Conservation (phyloP, 805 yeast genomes). For the Cyberlindnera lachancei region DNA sequence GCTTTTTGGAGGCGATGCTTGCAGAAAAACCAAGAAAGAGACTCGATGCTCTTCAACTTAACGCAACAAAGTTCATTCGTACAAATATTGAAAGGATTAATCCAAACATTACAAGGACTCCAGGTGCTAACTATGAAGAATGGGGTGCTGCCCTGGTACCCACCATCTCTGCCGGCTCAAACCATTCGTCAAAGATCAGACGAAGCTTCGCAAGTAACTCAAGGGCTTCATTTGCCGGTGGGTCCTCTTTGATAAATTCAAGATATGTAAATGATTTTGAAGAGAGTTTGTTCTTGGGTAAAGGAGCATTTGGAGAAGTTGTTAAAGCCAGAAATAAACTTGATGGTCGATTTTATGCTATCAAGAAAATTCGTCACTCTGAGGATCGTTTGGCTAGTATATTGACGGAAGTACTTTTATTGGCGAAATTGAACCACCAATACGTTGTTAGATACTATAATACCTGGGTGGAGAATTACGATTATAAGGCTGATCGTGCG, state of each 20-base stretch:
- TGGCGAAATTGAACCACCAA: constrained; percentile 89
- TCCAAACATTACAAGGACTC: constrained; percentile 18
- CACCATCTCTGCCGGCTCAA: constrained; percentile 23
- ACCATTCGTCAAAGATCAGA: constrained; percentile 21
- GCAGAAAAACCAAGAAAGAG: constrained; percentile 60
- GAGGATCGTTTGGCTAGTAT: constrained; percentile 74
- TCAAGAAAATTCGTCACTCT: constrained; percentile 81
- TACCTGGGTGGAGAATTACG: constrained; percentile 79
- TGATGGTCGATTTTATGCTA: constrained; percentile 93
- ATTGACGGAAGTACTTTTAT: constrained; percentile 82
- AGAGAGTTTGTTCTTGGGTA: constrained; percentile 84
- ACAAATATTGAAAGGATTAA: constrained; percentile 46
- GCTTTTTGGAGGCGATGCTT: constrained; percentile 60
- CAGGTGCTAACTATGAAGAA: constrained; percentile 9
- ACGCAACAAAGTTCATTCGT: constrained; percentile 78
- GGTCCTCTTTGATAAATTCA: constrained; percentile 32
- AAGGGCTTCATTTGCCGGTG: constrained; percentile 26
- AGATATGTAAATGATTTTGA: constrained; percentile 92
- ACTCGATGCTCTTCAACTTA: constrained; percentile 74
- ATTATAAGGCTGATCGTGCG: constrained; percentile 26
- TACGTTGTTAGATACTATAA: constrained; percentile 95
- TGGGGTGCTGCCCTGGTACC: constrained; percentile 12
- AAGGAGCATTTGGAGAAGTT: constrained; percentile 97
- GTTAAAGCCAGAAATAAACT: constrained; percentile 91
- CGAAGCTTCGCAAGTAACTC: constrained; percentile 36